These are phyloP conservation scores for Fusarium concolor DNA, from an alignment of 2,329 filamentous ascomycete species.

Conservation along the genomic window DNA sequence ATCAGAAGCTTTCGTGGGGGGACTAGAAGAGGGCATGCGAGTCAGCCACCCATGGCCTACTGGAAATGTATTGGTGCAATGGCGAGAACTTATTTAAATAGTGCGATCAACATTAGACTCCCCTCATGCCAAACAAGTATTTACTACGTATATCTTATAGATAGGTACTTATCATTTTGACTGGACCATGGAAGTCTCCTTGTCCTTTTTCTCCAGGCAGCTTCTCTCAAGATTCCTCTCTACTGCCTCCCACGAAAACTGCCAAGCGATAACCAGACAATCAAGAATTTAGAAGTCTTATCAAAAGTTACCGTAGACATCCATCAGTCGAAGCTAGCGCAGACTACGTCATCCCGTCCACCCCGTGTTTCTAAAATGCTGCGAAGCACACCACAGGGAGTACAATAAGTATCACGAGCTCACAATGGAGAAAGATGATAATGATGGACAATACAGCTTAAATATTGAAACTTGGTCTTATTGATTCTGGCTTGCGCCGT, in stretches of 20 bases:
- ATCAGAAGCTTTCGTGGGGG: too few species aligned
- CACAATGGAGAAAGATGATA: neutral
- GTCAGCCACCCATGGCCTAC: too few species aligned
- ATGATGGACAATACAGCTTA: neutral
- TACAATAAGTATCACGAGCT: constrained; percentile 32
- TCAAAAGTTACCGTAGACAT: neutral
- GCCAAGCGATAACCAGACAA: neutral
- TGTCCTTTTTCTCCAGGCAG: neutral
- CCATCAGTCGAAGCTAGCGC: constrained; percentile 9
- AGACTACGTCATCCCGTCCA: constrained; percentile 32
- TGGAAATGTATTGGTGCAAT: neutral
- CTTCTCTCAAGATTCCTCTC: neutral
- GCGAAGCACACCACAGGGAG: neutral
- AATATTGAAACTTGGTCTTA: neutral
- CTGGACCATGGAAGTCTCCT: too few species aligned
- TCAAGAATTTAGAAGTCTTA: neutral
- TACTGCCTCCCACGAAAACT: too few species aligned
- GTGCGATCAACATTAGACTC: neutral
- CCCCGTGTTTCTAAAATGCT: neutral
- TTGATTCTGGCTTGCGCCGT: constrained; percentile 21
- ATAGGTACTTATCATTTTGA: too few species aligned
- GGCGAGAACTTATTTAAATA: neutral
- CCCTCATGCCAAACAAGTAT: neutral
- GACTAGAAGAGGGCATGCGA: too few species aligned
- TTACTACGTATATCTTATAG: too few species aligned